phyloP scores from a whole-genome alignment of 1,284 basidiomycete genomes.

The Macrocystidia cucumis region DNA sequence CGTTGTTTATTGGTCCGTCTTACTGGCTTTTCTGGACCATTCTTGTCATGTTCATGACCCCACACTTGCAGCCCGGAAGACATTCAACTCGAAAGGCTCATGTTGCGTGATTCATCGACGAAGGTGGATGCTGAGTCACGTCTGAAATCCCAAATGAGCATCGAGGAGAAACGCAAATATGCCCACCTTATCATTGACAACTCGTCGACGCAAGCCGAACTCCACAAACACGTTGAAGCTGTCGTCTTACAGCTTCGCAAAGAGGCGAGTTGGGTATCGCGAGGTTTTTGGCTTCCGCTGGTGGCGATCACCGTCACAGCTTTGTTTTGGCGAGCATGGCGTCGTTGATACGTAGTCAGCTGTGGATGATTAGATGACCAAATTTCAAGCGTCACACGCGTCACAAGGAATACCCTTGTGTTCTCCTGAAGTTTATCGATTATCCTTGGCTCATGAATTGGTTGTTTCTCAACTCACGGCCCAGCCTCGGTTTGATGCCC shows the following conservation, averaged over 20 bases:
- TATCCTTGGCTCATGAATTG: too few species aligned
- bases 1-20: slow-evolving; percentile 80
- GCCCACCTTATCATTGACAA: slow-evolving; percentile 91
- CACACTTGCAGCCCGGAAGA: slow-evolving; percentile 47
- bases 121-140: slow-evolving; percentile 63
- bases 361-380: too few species aligned
- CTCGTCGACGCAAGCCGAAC: slow-evolving; percentile 64
- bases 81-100: slow-evolving; percentile 76
- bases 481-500: too few species aligned
- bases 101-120: slow-evolving; percentile 56
- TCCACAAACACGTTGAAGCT: slow-evolving; percentile 62
- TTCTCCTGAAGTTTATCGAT: too few species aligned
- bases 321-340: too few species aligned
- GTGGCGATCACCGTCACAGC: too few species aligned
- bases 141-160: slow-evolving; percentile 76
- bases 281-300: slow-evolving; percentile 81
- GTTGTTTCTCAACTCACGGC: too few species aligned
- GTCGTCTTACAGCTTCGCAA: slow-evolving; percentile 53
- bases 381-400: too few species aligned
- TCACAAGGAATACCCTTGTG: too few species aligned
- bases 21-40: not conserved
- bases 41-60: not conserved
- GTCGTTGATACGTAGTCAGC: too few species aligned
- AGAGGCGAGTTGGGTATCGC: slow-evolving; percentile 56
- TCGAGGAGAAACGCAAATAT: slow-evolving; percentile 73